Percentiles rank a stretch among this genome's conserved stretches.
Conservation (phyloP, 164 flowering plant species). For the Annona squamosa region DNA sequence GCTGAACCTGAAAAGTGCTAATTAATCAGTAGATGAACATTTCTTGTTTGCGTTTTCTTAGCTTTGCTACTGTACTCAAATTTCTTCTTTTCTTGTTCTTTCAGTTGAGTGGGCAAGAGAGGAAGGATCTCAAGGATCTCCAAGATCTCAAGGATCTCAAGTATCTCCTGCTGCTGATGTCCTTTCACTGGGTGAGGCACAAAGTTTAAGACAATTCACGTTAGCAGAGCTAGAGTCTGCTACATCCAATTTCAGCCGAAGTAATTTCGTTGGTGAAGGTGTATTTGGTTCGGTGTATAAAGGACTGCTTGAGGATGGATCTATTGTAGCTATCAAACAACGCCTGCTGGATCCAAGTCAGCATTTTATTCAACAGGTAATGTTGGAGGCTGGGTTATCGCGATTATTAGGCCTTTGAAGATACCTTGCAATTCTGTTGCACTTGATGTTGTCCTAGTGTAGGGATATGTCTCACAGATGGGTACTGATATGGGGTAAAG, state of each 20-base stretch:
- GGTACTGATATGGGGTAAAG: too few relatives aligned
- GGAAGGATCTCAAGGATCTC: slow-evolving; percentile 13
- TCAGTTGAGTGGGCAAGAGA: slow-evolving; percentile 25
- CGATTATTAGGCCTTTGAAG: not conserved
- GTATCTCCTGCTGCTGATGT: slow-evolving; percentile 15
- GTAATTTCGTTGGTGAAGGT: slow-evolving; percentile 43
- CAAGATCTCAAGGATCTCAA: not conserved
- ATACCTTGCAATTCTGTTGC: not conserved
- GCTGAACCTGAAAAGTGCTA: not conserved
- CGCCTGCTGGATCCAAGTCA: slow-evolving; percentile 20
- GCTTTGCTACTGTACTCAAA: not conserved
- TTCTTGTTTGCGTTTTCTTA: not conserved
- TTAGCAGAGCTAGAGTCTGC: slow-evolving; percentile 35
- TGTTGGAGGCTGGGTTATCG: not conserved
- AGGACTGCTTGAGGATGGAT: slow-evolving; percentile 49
- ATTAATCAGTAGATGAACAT: not conserved
- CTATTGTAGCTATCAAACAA: slow-evolving; percentile 44
- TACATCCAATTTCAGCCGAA: slow-evolving; percentile 33
- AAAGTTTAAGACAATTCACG: slow-evolving; percentile 20
- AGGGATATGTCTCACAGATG: too few relatives aligned
- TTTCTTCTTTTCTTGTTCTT: not conserved
- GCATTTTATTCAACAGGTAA: slow-evolving; percentile 34
- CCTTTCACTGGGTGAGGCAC: slow-evolving; percentile 15
- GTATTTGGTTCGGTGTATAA: slow-evolving; percentile 39
- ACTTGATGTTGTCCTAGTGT: not conserved